Base-by-base conservation (phyloP, 2,329 filamentous ascomycete genomes). In the Epichloe gansuensis region DNA sequence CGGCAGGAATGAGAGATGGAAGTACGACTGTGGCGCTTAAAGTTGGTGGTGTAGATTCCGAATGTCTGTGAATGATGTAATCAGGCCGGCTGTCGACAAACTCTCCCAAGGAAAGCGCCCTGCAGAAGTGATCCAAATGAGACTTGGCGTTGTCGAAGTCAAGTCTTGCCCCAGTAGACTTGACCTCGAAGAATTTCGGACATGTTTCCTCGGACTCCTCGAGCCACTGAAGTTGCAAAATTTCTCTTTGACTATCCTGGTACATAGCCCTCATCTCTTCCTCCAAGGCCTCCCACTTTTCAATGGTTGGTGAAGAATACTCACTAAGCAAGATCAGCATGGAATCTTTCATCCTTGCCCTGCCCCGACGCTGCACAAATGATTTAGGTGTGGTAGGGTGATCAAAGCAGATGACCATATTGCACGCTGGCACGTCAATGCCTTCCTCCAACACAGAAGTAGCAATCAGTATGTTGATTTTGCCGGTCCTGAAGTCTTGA, bases 111-210 rank as follows among this genome's bases (percentile, higher is more conserved):
- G 78, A 75, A 0, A 90, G 65, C 0, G 76, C 75, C 0, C 73
- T 71, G 65, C 91, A 96, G 59, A 96, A 94, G 65, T 95, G 88
- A 46, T 86, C 74, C 1, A 97, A 75, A 64, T 93, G 89, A n/a
- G 75, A 67, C 47, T 84, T 80, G 1, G 88, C 86, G 58, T 86
- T 86, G 39, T 87, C 78, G 2, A 89, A 74, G 11, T 86, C 86
- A 13, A 96, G 69, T 12, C 81, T 67, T 0, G 88, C 88, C 4
- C 83, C 70, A 0, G 74, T 77, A 23, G 65, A 56, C 23, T 69
- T 55, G 5, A 77, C 66, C 15, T 61, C 58, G 46, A 76, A 69
- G n/a, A 35, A 62, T 0, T 55, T 47, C 4, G 55, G 51, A 37
- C 44, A 55, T 11, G 35, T 63, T 35, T 56, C 62, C 48, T 64